Conservation (phyloP, 169 alveolate species). For the Cryptosporidium parvum region DNA sequence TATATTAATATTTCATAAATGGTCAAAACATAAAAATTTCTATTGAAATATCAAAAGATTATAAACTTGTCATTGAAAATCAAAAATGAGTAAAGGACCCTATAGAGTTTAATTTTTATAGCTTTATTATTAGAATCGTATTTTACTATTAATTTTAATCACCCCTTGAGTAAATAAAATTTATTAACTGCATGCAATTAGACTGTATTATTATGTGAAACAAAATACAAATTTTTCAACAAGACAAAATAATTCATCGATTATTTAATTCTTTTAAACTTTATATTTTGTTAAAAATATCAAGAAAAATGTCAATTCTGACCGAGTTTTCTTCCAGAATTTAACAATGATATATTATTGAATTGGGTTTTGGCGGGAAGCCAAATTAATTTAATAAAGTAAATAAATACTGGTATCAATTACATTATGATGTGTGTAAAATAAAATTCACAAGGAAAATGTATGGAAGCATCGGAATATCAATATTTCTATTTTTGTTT, state of each 20-base stretch:
- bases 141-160: neutral
- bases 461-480: neutral
- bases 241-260: too few relatives aligned
- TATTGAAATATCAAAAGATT: too few relatives aligned
- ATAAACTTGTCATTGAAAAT: too few relatives aligned
- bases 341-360: neutral
- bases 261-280: too few relatives aligned
- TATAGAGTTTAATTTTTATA: neutral
- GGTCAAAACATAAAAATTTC: too few relatives aligned
- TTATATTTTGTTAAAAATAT: too few relatives aligned
- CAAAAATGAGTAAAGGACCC: neutral
- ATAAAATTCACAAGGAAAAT: neutral
- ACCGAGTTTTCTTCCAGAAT: neutral
- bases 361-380: conserved; percentile 9
- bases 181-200: neutral
- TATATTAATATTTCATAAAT: too few relatives aligned
- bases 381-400: neutral
- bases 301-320: neutral
- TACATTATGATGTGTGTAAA: neutral
- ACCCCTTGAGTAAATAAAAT: neutral
- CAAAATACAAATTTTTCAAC: neutral
- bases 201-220: neutral
- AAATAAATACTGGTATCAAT: neutral
- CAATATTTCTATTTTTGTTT: neutral
- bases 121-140: neutral